Conservation (phyloP, 805 yeast genomes). For the Metschnikowia noctiluminum region DNA sequence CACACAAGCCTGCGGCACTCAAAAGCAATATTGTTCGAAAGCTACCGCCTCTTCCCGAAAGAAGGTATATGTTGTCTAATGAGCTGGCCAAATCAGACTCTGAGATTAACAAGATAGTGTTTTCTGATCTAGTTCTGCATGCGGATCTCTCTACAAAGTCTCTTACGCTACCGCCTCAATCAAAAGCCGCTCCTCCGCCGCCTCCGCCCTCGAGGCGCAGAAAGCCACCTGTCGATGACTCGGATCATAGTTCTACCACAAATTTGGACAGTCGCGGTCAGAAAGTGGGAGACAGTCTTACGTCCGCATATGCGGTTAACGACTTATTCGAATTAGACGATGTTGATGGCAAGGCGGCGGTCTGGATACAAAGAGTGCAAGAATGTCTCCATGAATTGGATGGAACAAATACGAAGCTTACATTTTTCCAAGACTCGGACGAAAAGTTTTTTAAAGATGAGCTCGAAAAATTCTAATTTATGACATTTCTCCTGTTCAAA, state of each 20-base stretch:
- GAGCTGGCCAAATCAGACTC: constrained; percentile 3
- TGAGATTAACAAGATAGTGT: not conserved
- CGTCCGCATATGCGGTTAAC: constrained; percentile 23
- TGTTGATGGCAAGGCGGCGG: constrained; percentile 35
- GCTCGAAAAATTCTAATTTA: constrained; percentile 11
- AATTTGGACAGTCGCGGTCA: constrained; percentile 1
- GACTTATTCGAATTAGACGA: constrained; percentile 32
- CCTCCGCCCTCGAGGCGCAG: constrained; percentile 31
- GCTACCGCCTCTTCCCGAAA: constrained; percentile 35
- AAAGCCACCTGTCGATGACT: constrained; percentile 6
- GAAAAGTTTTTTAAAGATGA: constrained; percentile 27
- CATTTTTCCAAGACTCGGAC: constrained; percentile 36
- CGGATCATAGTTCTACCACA: not conserved
- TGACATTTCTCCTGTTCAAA: not conserved
- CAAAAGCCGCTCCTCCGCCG: constrained; percentile 11
- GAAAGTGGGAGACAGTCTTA: constrained; percentile 24
- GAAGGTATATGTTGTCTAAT: constrained; percentile 13
- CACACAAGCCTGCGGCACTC: constrained; percentile 44
- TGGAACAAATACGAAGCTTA: constrained; percentile 26
- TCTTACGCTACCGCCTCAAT: constrained; percentile 1
- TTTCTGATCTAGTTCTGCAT: not conserved
- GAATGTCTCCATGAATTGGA: constrained; percentile 27
- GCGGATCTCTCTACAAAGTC: not conserved
- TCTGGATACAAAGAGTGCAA: constrained; percentile 35
- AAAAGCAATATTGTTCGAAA: constrained; percentile 28